These are phyloP conservation scores for Bolboschoenus planiculmis DNA, from an alignment of 176 grass and related monocot genomes.

Conservation along the genomic window DNA sequence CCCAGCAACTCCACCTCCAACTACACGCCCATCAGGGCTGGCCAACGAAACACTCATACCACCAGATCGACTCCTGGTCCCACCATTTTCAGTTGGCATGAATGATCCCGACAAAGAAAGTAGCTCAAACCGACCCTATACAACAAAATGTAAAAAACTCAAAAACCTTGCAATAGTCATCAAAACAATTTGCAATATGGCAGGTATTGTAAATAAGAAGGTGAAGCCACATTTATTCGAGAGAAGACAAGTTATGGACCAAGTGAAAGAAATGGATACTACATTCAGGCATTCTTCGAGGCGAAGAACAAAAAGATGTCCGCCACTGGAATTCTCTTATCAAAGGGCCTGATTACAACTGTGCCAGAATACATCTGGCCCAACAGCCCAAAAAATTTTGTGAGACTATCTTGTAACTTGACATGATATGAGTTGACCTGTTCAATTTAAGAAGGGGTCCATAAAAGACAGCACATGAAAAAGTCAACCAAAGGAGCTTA, in stretches of 20 bases:
- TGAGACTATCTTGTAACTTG: not conserved
- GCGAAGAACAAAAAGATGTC: not conserved
- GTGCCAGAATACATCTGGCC: not conserved
- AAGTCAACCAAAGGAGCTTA: not conserved
- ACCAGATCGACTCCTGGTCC: conserved; percentile 67
- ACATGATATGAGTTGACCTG: not conserved
- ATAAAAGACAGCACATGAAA: not conserved
- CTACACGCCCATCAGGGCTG: conserved; percentile 74
- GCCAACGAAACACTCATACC: conserved; percentile 93
- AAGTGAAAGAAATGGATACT: not conserved
- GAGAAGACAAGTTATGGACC: not conserved
- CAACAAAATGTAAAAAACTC: not conserved
- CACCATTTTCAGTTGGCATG: conserved; percentile 72
- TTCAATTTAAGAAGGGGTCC: not conserved
- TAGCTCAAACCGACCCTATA: conserved; percentile 85
- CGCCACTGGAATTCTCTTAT: not conserved
- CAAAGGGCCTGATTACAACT: not conserved
- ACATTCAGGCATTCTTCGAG: not conserved
- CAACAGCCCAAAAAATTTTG: not conserved
- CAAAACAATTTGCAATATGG: not conserved
- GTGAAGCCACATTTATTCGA: not conserved
- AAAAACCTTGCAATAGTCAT: not conserved
- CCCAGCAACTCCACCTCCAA: conserved; percentile 75
- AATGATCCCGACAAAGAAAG: conserved; percentile 92
- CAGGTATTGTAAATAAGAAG: not conserved